Evolutionary conservation across 805 yeast genomes (phyloP), one percentile per base, ranked within the genome.

Genomic region (Tetrapisispora phaffii): DNA sequence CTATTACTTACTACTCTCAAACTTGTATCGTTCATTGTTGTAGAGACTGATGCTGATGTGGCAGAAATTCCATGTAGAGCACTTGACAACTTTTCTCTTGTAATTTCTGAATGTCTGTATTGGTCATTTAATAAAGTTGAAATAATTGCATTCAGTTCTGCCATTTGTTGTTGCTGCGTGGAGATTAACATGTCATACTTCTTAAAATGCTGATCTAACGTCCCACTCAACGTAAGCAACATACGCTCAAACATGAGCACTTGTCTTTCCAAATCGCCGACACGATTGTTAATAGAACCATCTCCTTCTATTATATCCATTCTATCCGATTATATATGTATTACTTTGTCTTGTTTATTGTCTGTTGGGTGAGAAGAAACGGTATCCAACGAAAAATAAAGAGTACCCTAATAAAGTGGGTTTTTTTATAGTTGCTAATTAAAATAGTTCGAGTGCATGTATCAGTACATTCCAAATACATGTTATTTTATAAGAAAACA

Each of bases 131-230:
- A 43, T 24, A 60, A 15, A 4, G 58, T 53, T 10, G 54, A 51
- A 16, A 62, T 34, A 19, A 56, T 53, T 7, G 56, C 52, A 39
- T 53, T 57, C 38, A 62, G 46, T n/a, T 57, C 60, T 20, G 44
- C 48, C 13, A 62, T 60, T 44, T 59, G 65, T 39, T 59, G 62
- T 44, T 60, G 65, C 44, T 62, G 66, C 2, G 62, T 50, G n/a
- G 50, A 44, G 4, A 62, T 49, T 15, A 60, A 47, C 42, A 50
- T 47, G 42, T 62, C 65, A 42, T 62, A 62, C 41, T 55, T 57
- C 36, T 62, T 57, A 48, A 60, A 61, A 47, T 59, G 60, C 24
- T 57, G 59, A 39, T 62, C 66, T 41, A 62, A 42, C 23, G 57
- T 55, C 8, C 56, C 52, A 39, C 65, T 58, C 24, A 62, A 47